phyloP scores from a whole-genome alignment of 441 rosid species.

The Syzygium malaccense region DNA sequence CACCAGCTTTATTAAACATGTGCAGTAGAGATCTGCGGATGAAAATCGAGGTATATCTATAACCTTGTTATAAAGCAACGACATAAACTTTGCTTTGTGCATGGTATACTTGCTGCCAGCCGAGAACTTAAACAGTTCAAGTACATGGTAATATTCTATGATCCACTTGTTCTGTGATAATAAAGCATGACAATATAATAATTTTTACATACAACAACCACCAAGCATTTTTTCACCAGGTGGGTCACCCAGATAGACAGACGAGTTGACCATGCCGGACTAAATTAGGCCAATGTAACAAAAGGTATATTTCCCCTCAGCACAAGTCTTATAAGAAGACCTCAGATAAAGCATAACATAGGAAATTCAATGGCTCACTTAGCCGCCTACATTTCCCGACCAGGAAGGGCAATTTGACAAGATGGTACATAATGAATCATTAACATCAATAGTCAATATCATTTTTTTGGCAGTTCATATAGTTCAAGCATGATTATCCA shows the following conservation, averaged over 20 bases:
- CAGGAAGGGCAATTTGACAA: no score
- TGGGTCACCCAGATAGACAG: no score
- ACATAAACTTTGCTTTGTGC: no score
- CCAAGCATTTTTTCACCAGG: neutral
- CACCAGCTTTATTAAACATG: neutral
- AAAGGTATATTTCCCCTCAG: no score
- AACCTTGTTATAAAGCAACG: neutral
- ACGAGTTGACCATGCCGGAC: no score
- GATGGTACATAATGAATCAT: neutral
- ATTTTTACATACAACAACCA: neutral
- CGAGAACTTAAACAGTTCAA: neutral
- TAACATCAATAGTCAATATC: neutral
- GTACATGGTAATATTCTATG: neutral
- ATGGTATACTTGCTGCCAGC: rapidly evolving
- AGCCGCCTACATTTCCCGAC: no score
- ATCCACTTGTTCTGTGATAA: neutral
- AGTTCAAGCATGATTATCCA: no score
- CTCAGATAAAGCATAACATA: no score
- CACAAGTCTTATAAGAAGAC: no score
- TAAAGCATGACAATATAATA: neutral
- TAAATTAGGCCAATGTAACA: neutral
- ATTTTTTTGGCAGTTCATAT: neutral
- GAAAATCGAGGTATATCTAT: neutral
- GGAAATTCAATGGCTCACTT: no score
- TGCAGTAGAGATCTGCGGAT: rapidly evolving